Conservation (phyloP, 768 basidiomycete species). For the Lentinula raphanica region DNA sequence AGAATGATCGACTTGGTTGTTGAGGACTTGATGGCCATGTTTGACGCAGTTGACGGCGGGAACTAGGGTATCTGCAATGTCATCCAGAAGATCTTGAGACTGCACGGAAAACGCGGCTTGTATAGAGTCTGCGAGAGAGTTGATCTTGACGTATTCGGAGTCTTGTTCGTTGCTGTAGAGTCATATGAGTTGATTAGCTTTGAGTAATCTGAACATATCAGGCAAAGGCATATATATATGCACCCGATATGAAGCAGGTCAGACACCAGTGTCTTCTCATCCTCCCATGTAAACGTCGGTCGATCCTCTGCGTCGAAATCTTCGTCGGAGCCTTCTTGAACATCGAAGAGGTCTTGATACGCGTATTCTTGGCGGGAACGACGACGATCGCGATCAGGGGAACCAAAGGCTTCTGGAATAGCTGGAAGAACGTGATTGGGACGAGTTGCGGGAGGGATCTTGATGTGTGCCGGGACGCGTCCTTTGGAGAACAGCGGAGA, state of each 20-base stretch:
- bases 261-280: conserved; percentile 47
- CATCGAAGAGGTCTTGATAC: neutral
- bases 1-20: conserved; percentile 31
- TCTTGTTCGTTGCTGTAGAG: conserved; percentile 21
- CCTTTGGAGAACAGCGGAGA: conserved; percentile 1
- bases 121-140: conserved; percentile 34
- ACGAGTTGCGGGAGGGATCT: neutral
- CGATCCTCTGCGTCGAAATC: conserved; percentile 6
- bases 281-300: conserved; percentile 42
- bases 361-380: neutral
- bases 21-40: conserved; percentile 29
- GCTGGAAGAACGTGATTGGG: neutral
- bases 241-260: conserved; percentile 42
- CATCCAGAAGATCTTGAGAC: conserved; percentile 31
- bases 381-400: neutral
- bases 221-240: conserved; percentile 11
- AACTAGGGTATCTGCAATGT: conserved; percentile 39
- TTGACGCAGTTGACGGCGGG: conserved; percentile 46
- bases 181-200: too few species aligned
- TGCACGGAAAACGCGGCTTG: conserved; percentile 36
- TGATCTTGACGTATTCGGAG: conserved; percentile 23
- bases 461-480: neutral
- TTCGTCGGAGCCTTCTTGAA: conserved; percentile 21
- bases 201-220: too few species aligned
- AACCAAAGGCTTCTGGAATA: neutral